Base-by-base conservation (phyloP, 148 eudicot species). In the Cornus suecica region DNA sequence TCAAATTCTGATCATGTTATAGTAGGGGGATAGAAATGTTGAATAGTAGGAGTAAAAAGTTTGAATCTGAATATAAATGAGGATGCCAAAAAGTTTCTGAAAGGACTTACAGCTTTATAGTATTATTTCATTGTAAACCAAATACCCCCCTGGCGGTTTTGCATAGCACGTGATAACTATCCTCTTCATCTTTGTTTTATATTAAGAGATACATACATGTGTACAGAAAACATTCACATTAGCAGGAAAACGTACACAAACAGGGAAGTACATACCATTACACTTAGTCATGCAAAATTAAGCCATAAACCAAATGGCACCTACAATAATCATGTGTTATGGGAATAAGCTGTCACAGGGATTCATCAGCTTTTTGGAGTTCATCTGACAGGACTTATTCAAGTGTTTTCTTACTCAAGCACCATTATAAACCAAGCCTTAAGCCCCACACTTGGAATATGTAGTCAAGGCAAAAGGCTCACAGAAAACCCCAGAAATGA, bases 111-210 rank as follows among this genome's bases (percentile, higher is more conserved):
- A 67, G 91, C 90, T 84, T 86, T 85, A 69, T 84, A 89, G 82
- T 93, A 93, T 73, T 85, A 88, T 83, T 86, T 89, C 96, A 91
- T 91, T 27, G 81, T 82, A 67, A n/a, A 52, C 90, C 89, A 89
- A 71, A 71, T 88, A 68, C 77, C 91, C 92, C 74, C 41, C 41
- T 86, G 29, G 79, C 92, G 76, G 90, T 87, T 78, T 83, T 76
- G 30, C 91, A 81, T 75, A 87, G 86, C 68, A 67, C 83, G 41
- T 75, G 73, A 77, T 82, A 93, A 75, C 77, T 79, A 73, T 80
- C 75, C 72, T 87, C 88, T 56, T 61, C 80, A 8, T 86, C 86
- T 74, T 81, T 90, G 65, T 83, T 78, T 76, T 68, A 85, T 83
- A 54, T 66, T 68, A 62, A 56, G 29, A 30, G 45, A 37, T 34